Conservation (phyloP, 495 filamentous ascomycete genomes). For the Penicillium waksmanii region DNA sequence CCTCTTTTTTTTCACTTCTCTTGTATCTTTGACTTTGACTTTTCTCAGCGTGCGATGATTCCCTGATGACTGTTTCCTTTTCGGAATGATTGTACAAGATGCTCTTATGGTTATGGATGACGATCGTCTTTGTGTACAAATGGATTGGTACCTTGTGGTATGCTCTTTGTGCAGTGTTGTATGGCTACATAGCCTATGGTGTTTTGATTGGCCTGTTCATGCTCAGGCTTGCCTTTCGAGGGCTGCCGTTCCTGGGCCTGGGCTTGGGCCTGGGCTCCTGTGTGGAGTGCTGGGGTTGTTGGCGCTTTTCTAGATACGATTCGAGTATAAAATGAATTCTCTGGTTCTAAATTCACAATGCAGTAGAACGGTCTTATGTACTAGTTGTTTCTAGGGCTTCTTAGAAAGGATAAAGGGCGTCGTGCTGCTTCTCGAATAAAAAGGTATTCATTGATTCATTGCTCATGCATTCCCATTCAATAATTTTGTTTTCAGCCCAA, state of each 20-base stretch:
- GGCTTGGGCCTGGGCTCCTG: not conserved
- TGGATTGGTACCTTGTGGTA: slow-evolving; percentile 4
- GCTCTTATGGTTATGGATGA: slow-evolving; percentile 21
- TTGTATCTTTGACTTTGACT: slow-evolving; percentile 2
- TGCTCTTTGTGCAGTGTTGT: not conserved
- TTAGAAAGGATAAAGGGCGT: too few relatives aligned
- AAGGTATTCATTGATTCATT: slow-evolving; percentile 17
- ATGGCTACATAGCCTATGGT: slow-evolving; percentile 1
- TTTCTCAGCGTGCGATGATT: slow-evolving; percentile 8
- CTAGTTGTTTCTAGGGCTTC: too few relatives aligned
- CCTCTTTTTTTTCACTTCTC: not conserved
- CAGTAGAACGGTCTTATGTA: not conserved
- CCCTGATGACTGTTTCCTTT: slow-evolving; percentile 5
- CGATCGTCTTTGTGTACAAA: slow-evolving; percentile 13
- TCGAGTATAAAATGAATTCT: slow-evolving; percentile 7
- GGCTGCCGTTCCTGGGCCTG: not conserved
- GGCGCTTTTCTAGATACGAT: slow-evolving; percentile 15
- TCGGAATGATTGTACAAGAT: slow-evolving; percentile 18
- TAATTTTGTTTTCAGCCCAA: slow-evolving; percentile 21
- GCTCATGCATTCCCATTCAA: slow-evolving; percentile 30
- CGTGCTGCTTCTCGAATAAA: too few relatives aligned
- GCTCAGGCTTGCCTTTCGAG: too few relatives aligned
- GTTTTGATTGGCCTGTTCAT: not conserved
- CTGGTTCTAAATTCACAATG: not conserved
- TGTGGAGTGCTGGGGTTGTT: slow-evolving; percentile 8